Evolutionary conservation across 140 eudicot species (phyloP).

Genomic region (Oenanthe javanica): DNA sequence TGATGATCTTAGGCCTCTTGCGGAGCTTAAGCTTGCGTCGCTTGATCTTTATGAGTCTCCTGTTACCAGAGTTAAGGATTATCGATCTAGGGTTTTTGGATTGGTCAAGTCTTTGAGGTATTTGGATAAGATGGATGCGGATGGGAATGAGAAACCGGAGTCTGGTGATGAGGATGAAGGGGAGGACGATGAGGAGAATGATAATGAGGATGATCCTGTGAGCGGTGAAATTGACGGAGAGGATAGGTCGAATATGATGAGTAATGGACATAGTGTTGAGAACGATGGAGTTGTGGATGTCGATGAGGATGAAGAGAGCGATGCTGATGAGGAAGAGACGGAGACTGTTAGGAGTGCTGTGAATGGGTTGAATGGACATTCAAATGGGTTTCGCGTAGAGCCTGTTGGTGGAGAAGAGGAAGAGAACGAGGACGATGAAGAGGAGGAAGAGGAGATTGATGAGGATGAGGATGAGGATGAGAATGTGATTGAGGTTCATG

Average conservation of each 20-base stretch:
- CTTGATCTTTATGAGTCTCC: slow-evolving; percentile 97
- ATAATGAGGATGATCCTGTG: slow-evolving; percentile 73
- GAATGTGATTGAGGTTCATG: slow-evolving; percentile 79
- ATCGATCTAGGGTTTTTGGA: slow-evolving; percentile 83
- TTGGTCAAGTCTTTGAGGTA: slow-evolving; percentile 74
- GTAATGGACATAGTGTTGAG: slow-evolving; percentile 44
- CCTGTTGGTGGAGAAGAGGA: slow-evolving; percentile 37
- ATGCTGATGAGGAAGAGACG: slow-evolving; percentile 91
- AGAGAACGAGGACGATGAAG: slow-evolving; percentile 31
- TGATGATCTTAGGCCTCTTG: slow-evolving; percentile 72
- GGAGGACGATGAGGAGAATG: slow-evolving; percentile 62
- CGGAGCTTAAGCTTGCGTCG: slow-evolving; percentile 66
- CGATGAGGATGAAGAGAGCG: slow-evolving; percentile 97
- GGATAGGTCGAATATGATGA: slow-evolving; percentile 32
- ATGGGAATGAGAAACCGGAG: slow-evolving; percentile 85
- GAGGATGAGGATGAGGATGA: slow-evolving; percentile 49
- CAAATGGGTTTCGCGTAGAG: slow-evolving; percentile 68
- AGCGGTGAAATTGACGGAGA: slow-evolving; percentile 94
- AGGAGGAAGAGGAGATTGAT: slow-evolving; percentile 47
- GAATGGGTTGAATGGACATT: slow-evolving; percentile 33
- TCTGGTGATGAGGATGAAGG: slow-evolving; percentile 77
- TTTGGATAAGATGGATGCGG: slow-evolving; percentile 93
- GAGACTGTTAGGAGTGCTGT: slow-evolving; percentile 50
- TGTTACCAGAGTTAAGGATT: slow-evolving; percentile 87
- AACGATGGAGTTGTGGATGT: slow-evolving; percentile 81